Percentiles rank a stretch among this genome's conserved stretches.
Evolutionary conservation across 139 green algal species (phyloP).

Genomic region (Chlorella sp.): DNA sequence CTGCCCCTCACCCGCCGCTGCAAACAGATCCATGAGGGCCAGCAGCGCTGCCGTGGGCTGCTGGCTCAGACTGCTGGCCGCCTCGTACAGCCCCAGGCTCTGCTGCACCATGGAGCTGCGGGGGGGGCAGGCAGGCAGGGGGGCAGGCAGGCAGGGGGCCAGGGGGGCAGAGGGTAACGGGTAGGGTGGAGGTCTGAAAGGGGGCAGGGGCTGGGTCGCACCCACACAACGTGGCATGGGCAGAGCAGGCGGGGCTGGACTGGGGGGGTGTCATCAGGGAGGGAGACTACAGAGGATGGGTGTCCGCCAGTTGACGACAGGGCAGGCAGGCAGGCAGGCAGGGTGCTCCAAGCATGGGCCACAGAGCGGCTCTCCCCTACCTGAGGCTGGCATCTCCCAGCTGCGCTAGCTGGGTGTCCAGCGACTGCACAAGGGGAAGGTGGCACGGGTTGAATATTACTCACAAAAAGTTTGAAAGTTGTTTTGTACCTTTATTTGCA

Average conservation of each 20-base stretch:
- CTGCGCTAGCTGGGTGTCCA: neutral
- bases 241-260: neutral
- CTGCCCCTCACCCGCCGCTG: neutral
- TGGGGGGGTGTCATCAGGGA: neutral
- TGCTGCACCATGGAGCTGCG: neutral
- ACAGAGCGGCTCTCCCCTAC: neutral
- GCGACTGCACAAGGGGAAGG: neutral
- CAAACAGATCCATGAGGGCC: neutral
- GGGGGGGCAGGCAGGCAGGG: neutral
- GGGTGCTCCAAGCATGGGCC: too few relatives aligned
- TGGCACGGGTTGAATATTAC: too few relatives aligned
- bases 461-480: too few relatives aligned
- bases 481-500: too few relatives aligned
- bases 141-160: too few relatives aligned
- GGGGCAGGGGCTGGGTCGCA: too few relatives aligned
- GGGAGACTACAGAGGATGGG: too few relatives aligned
- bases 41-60: neutral
- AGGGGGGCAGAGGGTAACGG: too few relatives aligned
- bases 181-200: too few relatives aligned
- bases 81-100: neutral
- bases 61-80: slow-evolving; percentile 2
- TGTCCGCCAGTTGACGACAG: too few relatives aligned
- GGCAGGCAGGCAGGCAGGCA: too few relatives aligned
- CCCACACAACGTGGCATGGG: neutral
- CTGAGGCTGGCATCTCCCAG: neutral